These are phyloP conservation scores for Alternaria novae-zelandiae DNA, from an alignment of 2,329 filamentous ascomycete species.

Conservation along the genomic window DNA sequence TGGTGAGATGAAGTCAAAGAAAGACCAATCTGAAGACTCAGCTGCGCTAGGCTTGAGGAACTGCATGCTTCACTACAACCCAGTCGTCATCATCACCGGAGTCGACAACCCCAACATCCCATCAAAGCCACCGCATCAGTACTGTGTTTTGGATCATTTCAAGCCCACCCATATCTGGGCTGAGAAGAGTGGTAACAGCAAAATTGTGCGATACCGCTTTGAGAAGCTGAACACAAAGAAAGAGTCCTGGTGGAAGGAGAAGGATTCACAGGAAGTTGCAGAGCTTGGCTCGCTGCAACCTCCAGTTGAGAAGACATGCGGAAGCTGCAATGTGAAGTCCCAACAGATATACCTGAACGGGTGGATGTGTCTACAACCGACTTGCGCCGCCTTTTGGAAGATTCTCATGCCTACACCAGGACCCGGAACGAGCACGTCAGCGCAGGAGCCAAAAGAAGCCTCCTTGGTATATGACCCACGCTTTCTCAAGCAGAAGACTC, in stretches of 20 bases:
- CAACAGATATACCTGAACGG: conserved; percentile 53
- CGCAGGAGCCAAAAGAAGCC: conserved; percentile 36
- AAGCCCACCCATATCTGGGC: conserved; percentile 72
- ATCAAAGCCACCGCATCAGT: conserved; percentile 62
- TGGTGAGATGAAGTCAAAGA: conserved; percentile 55
- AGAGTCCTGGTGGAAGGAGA: conserved; percentile 66
- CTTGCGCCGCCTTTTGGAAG: conserved; percentile 65
- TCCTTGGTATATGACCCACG: conserved; percentile 59
- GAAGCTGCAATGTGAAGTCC: conserved; percentile 38
- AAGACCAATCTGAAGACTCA: conserved; percentile 54
- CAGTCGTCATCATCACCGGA: conserved; percentile 62
- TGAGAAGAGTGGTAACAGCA: conserved; percentile 58
- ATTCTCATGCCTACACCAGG: conserved; percentile 25
- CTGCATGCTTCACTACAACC: conserved; percentile 55
- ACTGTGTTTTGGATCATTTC: conserved; percentile 72
- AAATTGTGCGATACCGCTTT: conserved; percentile 66
- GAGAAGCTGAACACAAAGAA: conserved; percentile 64
- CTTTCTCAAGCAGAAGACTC: conserved; percentile 64
- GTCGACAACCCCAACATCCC: conserved; percentile 57
- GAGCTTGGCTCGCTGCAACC: conserved; percentile 37
- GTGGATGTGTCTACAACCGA: conserved; percentile 65
- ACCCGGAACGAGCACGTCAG: conserved; percentile 22
- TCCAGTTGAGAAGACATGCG: conserved; percentile 47
- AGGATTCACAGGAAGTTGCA: conserved; percentile 34
- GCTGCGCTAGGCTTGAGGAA: conserved; percentile 53